Evolutionary conservation across 139 green algal genomes (phyloP).

Genomic region (Zygnema cylindricum): DNA sequence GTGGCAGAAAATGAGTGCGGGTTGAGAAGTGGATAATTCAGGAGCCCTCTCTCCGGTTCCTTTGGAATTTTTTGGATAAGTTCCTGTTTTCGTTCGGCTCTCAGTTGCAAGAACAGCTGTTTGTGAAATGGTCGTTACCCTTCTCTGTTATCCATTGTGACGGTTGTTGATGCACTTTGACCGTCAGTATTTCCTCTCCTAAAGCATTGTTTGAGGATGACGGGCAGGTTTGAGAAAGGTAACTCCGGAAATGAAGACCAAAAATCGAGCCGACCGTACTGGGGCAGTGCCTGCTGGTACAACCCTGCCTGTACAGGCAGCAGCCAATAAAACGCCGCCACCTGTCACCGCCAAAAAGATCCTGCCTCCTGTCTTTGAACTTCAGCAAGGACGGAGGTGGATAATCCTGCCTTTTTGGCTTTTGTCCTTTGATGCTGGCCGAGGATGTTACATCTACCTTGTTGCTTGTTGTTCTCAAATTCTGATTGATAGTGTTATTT

Average conservation of each 20-base stretch:
- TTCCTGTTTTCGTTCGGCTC: too few species aligned
- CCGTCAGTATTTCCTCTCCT: too few species aligned
- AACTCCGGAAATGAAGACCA: conserved; percentile 96
- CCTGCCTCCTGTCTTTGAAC: conserved; percentile 72
- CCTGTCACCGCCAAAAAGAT: conserved; percentile 1
- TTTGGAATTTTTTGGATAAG: too few species aligned
- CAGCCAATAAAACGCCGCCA: neutral
- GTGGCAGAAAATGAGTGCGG: too few species aligned
- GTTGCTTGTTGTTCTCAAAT: neutral
- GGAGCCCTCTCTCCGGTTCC: too few species aligned
- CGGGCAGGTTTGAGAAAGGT: conserved; percentile 83
- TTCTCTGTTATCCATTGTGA: too few species aligned
- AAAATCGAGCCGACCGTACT: conserved; percentile 82
- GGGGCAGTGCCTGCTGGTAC: conserved; percentile 68
- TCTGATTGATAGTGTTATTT: neutral
- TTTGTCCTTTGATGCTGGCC: neutral
- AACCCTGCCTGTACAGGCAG: neutral
- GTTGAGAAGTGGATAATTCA: too few species aligned
- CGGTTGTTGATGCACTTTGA: too few species aligned
- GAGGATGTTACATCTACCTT: neutral
- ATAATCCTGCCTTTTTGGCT: neutral
- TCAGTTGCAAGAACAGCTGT: too few species aligned
- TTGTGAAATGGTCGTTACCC: too few species aligned
- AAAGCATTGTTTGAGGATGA: conserved; percentile 56
- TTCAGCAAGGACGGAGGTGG: conserved; percentile 79